Evolutionary conservation across 371 early-diverging fungal genomes (phyloP).

Genomic region (Mucor piriformis): DNA sequence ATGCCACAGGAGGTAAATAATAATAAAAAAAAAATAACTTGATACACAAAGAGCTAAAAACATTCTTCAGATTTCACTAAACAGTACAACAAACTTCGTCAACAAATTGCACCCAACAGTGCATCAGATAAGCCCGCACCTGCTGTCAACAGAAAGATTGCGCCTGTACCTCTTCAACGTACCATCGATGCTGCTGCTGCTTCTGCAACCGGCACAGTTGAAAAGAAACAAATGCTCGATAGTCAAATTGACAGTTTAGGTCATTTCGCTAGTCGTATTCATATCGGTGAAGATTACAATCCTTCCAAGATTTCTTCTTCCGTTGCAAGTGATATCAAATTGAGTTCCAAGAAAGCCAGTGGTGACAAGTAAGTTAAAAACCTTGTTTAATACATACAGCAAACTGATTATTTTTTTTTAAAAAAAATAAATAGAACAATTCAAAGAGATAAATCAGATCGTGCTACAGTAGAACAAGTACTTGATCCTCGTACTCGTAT

Average conservation of each 20-base stretch:
- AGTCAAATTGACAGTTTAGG: constrained; percentile 62
- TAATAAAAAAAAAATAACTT: too few species aligned
- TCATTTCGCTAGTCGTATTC: constrained; percentile 66
- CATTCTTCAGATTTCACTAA: constrained; percentile 95
- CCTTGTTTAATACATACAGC: too few species aligned
- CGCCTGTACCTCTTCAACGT: constrained; percentile 24
- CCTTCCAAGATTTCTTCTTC: constrained; percentile 43
- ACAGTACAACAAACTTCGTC: constrained; percentile 85
- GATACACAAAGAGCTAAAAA: too few species aligned
- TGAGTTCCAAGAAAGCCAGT: constrained; percentile 80
- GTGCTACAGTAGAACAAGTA: constrained; percentile 98
- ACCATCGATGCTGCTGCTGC: constrained; percentile 8
- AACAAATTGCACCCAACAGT: constrained; percentile 52
- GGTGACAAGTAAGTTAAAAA: constrained; percentile 75
- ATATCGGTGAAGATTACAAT: constrained; percentile 60
- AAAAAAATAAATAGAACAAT: constrained; percentile 30
- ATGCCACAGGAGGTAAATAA: constrained; percentile 48
- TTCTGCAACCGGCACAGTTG: constrained; percentile 11
- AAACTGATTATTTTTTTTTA: too few species aligned
- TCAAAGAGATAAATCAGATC: constrained; percentile 91
- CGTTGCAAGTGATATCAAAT: constrained; percentile 60
- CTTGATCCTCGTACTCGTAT: constrained; percentile 97
- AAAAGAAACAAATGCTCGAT: constrained; percentile 45
- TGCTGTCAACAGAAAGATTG: constrained; percentile 41
- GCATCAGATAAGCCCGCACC: constrained; percentile 38